phyloP scores from a whole-genome alignment of 352 stramenopile species.

The Pythium graminicola region DNA sequence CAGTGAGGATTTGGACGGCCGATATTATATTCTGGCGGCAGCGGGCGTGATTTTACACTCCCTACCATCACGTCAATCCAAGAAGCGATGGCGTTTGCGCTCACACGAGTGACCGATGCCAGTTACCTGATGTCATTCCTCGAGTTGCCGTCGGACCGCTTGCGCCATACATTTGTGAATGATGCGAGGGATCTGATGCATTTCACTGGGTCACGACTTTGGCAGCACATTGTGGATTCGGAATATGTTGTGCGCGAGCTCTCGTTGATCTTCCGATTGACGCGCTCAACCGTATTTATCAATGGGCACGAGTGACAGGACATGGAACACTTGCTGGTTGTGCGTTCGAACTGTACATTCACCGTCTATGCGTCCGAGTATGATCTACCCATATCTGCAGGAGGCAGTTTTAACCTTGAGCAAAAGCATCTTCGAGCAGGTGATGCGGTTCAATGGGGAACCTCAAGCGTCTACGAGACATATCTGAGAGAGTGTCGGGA shows the following conservation, averaged over 20 bases:
- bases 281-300: background rate
- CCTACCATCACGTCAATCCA: background rate
- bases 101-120: too few relatives aligned
- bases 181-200: too few relatives aligned
- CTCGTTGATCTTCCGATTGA: background rate
- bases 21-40: slow-evolving; percentile 18
- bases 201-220: background rate
- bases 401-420: background rate
- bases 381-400: background rate
- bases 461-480: background rate
- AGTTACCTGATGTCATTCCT: too few relatives aligned
- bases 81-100: background rate
- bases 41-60: slow-evolving; percentile 8
- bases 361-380: background rate
- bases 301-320: background rate
- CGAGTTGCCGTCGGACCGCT: too few relatives aligned
- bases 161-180: too few relatives aligned
- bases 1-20: background rate
- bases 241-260: background rate
- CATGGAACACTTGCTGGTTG: background rate
- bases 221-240: background rate
- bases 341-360: background rate
- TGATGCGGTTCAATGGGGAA: background rate
- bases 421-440: background rate
- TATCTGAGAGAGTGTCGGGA: background rate